Percentiles rank a stretch among this genome's conserved stretches.
phyloP scores from a whole-genome alignment of 2,329 filamentous ascomycete genomes.

The Rutstroemia sp. region DNA sequence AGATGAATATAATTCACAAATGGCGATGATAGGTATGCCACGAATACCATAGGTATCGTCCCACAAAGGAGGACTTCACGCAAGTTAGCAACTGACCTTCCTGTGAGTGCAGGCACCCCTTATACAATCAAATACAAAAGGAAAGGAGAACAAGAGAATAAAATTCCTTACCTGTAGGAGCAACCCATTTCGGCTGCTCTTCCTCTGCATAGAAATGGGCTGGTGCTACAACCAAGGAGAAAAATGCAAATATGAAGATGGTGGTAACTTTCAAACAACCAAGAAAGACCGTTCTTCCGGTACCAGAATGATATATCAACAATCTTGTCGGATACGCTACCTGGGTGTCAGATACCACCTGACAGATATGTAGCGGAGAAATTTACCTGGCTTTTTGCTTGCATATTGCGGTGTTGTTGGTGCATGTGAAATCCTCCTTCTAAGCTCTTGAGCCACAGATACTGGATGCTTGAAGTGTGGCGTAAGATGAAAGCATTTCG shows the following conservation, averaged over 20 bases:
- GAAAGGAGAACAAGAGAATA: not conserved
- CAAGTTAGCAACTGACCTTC: slow-evolving; percentile 3
- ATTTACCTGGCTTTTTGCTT: slow-evolving; percentile 3
- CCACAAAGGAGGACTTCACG: slow-evolving; percentile 49
- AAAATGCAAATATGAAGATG: slow-evolving; percentile 61
- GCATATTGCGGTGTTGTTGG: slow-evolving; percentile 5
- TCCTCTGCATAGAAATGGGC: slow-evolving; percentile 22
- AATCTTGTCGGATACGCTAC: slow-evolving; percentile 49
- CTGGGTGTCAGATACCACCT: not conserved
- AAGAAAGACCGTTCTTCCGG: slow-evolving; percentile 57
- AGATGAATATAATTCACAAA: slow-evolving; percentile 69
- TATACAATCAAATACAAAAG: not conserved
- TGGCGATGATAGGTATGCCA: slow-evolving; percentile 58
- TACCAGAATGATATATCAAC: slow-evolving; percentile 71
- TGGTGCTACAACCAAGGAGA: slow-evolving; percentile 54
- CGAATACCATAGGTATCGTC: slow-evolving; percentile 55
- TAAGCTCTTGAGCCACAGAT: not conserved
- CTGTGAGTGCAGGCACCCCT: too few species aligned
- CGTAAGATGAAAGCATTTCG: too few species aligned
- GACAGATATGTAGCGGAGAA: not conserved
- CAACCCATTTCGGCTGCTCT: slow-evolving; percentile 25
- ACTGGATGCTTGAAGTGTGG: not conserved
- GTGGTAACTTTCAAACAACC: slow-evolving; percentile 65
- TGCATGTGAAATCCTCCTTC: not conserved
- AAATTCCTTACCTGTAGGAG: slow-evolving; percentile 18